phyloP scores from a whole-genome alignment of 2,329 filamentous ascomycete genomes.

The Penicillium digitatum region DNA sequence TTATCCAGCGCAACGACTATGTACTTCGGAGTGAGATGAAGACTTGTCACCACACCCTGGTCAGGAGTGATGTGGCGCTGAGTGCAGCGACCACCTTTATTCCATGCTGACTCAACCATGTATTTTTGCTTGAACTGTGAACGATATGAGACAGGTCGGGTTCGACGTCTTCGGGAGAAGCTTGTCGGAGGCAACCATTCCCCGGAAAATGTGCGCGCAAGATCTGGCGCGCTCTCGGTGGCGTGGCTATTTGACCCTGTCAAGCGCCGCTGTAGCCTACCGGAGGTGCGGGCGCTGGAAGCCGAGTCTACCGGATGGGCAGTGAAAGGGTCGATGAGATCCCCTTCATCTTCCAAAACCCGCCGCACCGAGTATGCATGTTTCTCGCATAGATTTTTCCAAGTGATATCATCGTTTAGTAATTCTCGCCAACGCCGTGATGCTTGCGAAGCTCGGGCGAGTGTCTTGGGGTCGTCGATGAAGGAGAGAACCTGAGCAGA shows the following conservation, averaged over 20 bases:
- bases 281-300: constrained; percentile 20
- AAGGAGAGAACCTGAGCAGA: constrained; percentile 76
- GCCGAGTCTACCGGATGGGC: constrained; percentile 23
- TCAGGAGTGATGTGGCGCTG: constrained; percentile 90
- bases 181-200: constrained; percentile 32
- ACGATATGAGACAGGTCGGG: constrained; percentile 76
- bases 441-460: constrained; percentile 92
- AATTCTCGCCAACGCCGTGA: constrained; percentile 91
- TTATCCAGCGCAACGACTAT: constrained; percentile 98
- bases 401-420: constrained; percentile 92
- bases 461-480: constrained; percentile 91
- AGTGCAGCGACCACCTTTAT: constrained; percentile 79
- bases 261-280: constrained; percentile 26
- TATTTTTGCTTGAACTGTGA: constrained; percentile 98
- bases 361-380: constrained; percentile 85
- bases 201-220: constrained; percentile 38
- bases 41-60: constrained; percentile 90
- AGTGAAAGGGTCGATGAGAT: constrained; percentile 37
- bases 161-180: constrained; percentile 47
- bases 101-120: constrained; percentile 95
- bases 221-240: constrained; percentile 47
- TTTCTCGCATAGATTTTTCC: constrained; percentile 95
- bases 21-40: constrained; percentile 91
- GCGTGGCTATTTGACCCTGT: constrained; percentile 32
- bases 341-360: constrained; percentile 46